Percentiles rank a stretch among this genome's conserved stretches.
These are phyloP conservation scores for Fibroporia radiculosa DNA, from an alignment of 768 basidiomycete genomes.

Conservation along the genomic window DNA sequence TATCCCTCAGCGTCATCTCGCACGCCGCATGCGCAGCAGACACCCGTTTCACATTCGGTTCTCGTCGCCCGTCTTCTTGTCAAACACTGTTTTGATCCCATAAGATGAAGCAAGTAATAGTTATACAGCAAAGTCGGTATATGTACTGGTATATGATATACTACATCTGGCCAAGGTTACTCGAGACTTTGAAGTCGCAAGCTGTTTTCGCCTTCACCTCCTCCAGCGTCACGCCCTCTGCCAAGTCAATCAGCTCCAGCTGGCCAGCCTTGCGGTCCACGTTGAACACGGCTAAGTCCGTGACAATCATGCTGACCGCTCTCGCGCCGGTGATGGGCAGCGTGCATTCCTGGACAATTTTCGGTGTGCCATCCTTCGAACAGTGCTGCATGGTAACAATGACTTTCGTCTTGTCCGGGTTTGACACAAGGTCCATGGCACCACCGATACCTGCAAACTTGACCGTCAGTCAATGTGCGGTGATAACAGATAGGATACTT, in stretches of 20 bases:
- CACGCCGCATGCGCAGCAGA: background rate
- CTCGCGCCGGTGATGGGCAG: conserved; percentile 85
- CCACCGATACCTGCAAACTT: conserved; percentile 69
- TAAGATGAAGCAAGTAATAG: too few species aligned
- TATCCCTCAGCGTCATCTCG: background rate
- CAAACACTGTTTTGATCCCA: too few species aligned
- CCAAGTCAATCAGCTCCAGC: conserved; percentile 71
- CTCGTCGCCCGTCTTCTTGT: too few species aligned
- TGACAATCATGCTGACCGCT: conserved; percentile 83
- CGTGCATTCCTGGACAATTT: conserved; percentile 72
- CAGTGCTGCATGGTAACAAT: conserved; percentile 85
- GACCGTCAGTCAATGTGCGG: conserved; percentile 1
- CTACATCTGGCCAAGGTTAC: conserved; percentile 27
- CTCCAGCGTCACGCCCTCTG: conserved; percentile 73
- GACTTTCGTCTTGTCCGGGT: conserved; percentile 89
- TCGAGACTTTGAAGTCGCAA: conserved; percentile 61
- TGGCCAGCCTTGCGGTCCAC: conserved; percentile 69
- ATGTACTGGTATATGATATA: too few species aligned
- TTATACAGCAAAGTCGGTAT: too few species aligned
- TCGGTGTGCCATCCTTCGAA: conserved; percentile 80
- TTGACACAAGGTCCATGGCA: conserved; percentile 92
- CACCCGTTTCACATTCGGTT: background rate
- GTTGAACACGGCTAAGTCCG: conserved; percentile 82
- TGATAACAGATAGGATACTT: conserved; percentile 1
- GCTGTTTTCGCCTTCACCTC: conserved; percentile 81